Percentiles rank a stretch among this genome's conserved stretches.
Conservation (phyloP, 805 yeast genomes). For the Geotrichum ghanense region DNA sequence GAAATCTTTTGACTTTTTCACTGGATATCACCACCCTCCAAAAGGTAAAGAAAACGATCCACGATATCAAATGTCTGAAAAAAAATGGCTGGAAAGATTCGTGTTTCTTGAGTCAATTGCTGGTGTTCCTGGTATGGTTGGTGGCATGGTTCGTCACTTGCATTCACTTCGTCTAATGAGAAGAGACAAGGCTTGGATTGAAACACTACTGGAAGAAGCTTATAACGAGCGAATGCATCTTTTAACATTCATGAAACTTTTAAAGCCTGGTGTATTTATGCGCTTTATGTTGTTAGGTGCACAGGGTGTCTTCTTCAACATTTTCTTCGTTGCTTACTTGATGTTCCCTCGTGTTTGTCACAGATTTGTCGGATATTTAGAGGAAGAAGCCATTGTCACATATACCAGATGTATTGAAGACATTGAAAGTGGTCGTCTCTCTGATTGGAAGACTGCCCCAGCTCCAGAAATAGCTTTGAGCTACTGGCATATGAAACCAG, state of each 20-base stretch:
- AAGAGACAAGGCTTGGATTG: slow-evolving; percentile 66
- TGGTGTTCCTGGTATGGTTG: slow-evolving; percentile 74
- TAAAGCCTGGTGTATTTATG: slow-evolving; percentile 50
- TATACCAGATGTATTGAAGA: slow-evolving; percentile 52
- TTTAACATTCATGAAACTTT: slow-evolving; percentile 53
- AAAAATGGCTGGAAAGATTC: slow-evolving; percentile 48
- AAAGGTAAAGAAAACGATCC: slow-evolving; percentile 26
- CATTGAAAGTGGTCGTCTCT: slow-evolving; percentile 37
- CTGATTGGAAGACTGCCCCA: slow-evolving; percentile 30
- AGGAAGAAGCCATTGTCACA: slow-evolving; percentile 66
- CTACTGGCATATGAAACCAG: slow-evolving; percentile 48
- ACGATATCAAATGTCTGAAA: slow-evolving; percentile 42
- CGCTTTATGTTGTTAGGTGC: slow-evolving; percentile 44
- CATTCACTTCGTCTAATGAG: slow-evolving; percentile 49
- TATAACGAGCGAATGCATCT: slow-evolving; percentile 72
- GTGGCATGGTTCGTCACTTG: slow-evolving; percentile 59
- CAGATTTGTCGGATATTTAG: slow-evolving; percentile 66
- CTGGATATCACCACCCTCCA: slow-evolving; percentile 53
- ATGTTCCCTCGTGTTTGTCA: slow-evolving; percentile 55
- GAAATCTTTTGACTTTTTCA: slow-evolving; percentile 43
- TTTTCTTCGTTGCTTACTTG: slow-evolving; percentile 50
- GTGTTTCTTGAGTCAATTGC: slow-evolving; percentile 63
- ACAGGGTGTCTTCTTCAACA: slow-evolving; percentile 60
- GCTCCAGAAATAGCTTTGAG: slow-evolving; percentile 41
- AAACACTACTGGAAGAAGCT: slow-evolving; percentile 62